Evolutionary conservation across 2,329 filamentous ascomycete species (phyloP).

Genomic region (Coniosporium tulheliwenetii): DNA sequence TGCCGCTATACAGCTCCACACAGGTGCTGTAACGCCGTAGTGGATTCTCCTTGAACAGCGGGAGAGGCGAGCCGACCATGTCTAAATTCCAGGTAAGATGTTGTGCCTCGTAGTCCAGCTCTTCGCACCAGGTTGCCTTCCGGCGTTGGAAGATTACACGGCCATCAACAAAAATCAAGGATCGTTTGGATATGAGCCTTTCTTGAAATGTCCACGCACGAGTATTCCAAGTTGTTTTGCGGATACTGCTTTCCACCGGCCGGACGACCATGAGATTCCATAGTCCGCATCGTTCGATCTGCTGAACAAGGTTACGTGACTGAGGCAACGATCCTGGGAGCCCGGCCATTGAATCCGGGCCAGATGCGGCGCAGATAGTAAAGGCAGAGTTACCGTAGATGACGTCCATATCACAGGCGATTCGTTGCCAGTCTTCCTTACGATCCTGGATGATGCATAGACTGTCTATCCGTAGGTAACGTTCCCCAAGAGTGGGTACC

Average conservation of each 20-base stretch:
- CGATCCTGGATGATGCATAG: slow-evolving; percentile 10
- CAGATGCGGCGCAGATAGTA: slow-evolving; percentile 20
- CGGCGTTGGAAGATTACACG: slow-evolving; percentile 6
- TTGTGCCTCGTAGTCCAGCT: slow-evolving; percentile 12
- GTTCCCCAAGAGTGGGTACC: slow-evolving; percentile 2
- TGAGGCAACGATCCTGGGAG: background rate
- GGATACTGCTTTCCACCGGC: slow-evolving; percentile 8
- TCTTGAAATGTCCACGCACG: slow-evolving; percentile 26
- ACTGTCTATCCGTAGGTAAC: slow-evolving; percentile 7
- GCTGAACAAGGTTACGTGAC: background rate
- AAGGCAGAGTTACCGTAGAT: slow-evolving; percentile 18
- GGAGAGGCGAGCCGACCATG: slow-evolving; percentile 12
- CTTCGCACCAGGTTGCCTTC: slow-evolving; percentile 8
- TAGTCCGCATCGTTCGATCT: slow-evolving; percentile 4
- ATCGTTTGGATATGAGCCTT: slow-evolving; percentile 18
- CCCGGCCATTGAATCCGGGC: slow-evolving; percentile 4
- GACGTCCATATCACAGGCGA: slow-evolving; percentile 14
- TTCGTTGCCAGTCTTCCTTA: slow-evolving; percentile 12
- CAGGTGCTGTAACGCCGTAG: slow-evolving; percentile 14
- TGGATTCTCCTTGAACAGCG: slow-evolving; percentile 12
- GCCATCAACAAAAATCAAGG: slow-evolving; percentile 19
- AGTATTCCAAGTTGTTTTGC: slow-evolving; percentile 16
- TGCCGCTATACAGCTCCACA: slow-evolving; percentile 14
- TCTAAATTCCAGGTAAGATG: slow-evolving; percentile 15
- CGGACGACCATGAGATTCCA: slow-evolving; percentile 9